A percentile compares a stretch with the other conserved stretches of the same genome.
phyloP scores from a whole-genome alignment of 176 grass and related monocot genomes.

The Oryza nivara region DNA sequence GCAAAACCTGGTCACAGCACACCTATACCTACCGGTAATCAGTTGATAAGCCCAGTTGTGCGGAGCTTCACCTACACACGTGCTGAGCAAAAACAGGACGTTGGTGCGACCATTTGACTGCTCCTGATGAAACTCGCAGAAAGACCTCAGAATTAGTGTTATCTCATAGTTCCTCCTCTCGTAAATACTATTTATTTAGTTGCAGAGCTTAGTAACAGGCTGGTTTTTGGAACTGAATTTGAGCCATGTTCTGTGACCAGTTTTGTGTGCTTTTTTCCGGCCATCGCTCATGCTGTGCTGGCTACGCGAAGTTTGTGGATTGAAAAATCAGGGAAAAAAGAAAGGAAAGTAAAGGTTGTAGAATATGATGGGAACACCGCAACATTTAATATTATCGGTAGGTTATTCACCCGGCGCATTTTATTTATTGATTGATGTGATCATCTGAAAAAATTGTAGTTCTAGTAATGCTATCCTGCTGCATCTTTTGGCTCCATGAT shows the following conservation, averaged over 20 bases:
- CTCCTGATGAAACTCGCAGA: constrained; percentile 41
- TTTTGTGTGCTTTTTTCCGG: constrained; percentile 23
- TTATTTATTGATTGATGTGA: not conserved
- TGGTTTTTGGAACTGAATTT: constrained; percentile 38
- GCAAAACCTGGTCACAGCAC: constrained; percentile 48
- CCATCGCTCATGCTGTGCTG: constrained; percentile 29
- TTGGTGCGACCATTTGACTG: constrained; percentile 46
- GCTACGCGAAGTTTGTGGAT: constrained; percentile 21
- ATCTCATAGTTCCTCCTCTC: constrained; percentile 29
- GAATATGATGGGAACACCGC: constrained; percentile 6
- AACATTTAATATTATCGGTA: constrained; percentile 38
- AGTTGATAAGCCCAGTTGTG: constrained; percentile 16
- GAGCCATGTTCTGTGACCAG: constrained; percentile 38
- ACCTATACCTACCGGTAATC: constrained; percentile 28
- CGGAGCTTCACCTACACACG: constrained; percentile 84
- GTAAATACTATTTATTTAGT: constrained; percentile 60
- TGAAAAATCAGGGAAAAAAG: not conserved
- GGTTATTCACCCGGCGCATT: not conserved
- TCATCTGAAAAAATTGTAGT: not conserved
- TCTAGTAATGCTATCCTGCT: not conserved
- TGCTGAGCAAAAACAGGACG: constrained; percentile 50
- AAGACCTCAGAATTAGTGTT: constrained; percentile 32
- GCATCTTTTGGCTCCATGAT: not conserved
- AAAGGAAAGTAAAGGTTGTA: not conserved
- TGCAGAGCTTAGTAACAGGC: constrained; percentile 44